phyloP scores from a whole-genome alignment of 495 filamentous ascomycete genomes.

The Entonaema liquescens region DNA sequence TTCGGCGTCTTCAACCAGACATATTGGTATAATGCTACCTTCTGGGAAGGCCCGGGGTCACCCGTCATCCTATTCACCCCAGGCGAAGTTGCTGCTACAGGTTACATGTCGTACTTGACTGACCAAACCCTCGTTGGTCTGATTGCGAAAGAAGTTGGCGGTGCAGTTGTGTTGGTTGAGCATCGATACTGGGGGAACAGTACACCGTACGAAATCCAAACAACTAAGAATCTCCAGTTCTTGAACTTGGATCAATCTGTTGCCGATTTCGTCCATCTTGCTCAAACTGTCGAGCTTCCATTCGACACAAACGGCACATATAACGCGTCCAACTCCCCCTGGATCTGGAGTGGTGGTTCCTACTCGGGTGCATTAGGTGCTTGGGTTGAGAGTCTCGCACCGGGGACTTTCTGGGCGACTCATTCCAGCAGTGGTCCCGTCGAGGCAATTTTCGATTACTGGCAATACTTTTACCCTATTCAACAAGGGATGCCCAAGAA shows the following conservation, averaged over 20 bases:
- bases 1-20: slow-evolving; percentile 65
- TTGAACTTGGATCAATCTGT: slow-evolving; percentile 67
- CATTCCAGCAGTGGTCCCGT: slow-evolving; percentile 68
- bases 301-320: slow-evolving; percentile 62
- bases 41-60: slow-evolving; percentile 61
- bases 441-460: slow-evolving; percentile 67
- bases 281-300: slow-evolving; percentile 61
- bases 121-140: slow-evolving; percentile 58
- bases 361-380: slow-evolving; percentile 69
- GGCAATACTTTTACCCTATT: slow-evolving; percentile 68
- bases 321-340: slow-evolving; percentile 63
- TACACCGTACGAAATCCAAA: slow-evolving; percentile 63
- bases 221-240: slow-evolving; percentile 64
- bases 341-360: slow-evolving; percentile 69
- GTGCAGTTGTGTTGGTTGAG: slow-evolving; percentile 63
- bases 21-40: slow-evolving; percentile 61
- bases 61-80: slow-evolving; percentile 65
- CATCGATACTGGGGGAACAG: slow-evolving; percentile 63
- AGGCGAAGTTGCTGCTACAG: slow-evolving; percentile 60
- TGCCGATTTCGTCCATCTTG: slow-evolving; percentile 67
- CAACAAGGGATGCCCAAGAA: slow-evolving; percentile 68
- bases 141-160: slow-evolving; percentile 61
- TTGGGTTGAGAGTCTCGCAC: slow-evolving; percentile 63
- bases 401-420: slow-evolving; percentile 72
- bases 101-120: slow-evolving; percentile 62